phyloP scores from a whole-genome alignment of 805 yeast species.

The Saccharomycopsis oosterbeekiorum region DNA sequence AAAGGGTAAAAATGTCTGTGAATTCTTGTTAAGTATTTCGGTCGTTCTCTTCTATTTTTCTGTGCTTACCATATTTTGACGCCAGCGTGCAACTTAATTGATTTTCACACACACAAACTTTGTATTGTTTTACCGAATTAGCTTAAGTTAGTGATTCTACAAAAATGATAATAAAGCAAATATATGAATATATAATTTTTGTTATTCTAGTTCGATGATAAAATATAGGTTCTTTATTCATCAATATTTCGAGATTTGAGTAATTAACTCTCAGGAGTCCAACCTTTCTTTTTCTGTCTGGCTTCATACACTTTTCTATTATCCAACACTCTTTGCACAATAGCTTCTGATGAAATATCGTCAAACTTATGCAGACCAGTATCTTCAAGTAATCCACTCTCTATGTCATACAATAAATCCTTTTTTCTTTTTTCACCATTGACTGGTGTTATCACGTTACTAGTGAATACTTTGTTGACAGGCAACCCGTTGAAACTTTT shows the following conservation, averaged over 20 bases:
- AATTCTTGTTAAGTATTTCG: background rate
- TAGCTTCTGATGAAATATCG: slow-evolving; percentile 57
- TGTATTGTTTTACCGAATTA: no score
- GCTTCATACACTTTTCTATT: slow-evolving; percentile 68
- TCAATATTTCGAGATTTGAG: slow-evolving; percentile 22
- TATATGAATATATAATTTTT: background rate
- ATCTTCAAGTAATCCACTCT: slow-evolving; percentile 30
- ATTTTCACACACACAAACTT: background rate
- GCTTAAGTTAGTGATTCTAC: no score
- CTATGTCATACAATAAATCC: slow-evolving; percentile 31
- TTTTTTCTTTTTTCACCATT: slow-evolving; percentile 16
- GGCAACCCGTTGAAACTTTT: slow-evolving; percentile 25
- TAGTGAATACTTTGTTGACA: slow-evolving; percentile 41
- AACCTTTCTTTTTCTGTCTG: slow-evolving; percentile 80
- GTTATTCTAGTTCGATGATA: slow-evolving; percentile 30
- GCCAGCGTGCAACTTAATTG: background rate
- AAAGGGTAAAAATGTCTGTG: no score
- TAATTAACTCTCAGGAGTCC: slow-evolving; percentile 29
- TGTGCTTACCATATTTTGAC: background rate
- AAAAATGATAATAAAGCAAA: no score
- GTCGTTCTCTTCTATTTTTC: background rate
- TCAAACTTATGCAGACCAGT: slow-evolving; percentile 49
- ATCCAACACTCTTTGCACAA: slow-evolving; percentile 63
- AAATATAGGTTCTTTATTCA: no score
- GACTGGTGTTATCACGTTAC: slow-evolving; percentile 35